A percentile compares a stretch with the other conserved stretches of the same genome.
phyloP scores from a whole-genome alignment of 2,329 filamentous ascomycete species.

The Claviceps africana region DNA sequence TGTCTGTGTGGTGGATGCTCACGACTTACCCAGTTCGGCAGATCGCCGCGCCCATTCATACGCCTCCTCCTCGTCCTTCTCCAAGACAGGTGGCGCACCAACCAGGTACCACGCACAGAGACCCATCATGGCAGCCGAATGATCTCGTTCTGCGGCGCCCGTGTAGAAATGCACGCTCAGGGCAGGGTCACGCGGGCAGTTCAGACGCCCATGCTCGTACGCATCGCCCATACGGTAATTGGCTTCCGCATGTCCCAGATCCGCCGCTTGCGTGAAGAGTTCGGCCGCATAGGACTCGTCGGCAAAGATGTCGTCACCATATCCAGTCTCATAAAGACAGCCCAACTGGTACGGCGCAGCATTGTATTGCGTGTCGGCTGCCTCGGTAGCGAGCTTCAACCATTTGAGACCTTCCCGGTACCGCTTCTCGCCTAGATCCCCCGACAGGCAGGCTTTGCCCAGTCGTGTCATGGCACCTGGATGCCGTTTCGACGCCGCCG shows the following conservation, averaged over 20 bases:
- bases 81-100: constrained; percentile 77
- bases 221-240: constrained; percentile 86
- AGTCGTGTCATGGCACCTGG: constrained; percentile 89
- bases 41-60: constrained; percentile 90
- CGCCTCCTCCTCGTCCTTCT: constrained; percentile 90
- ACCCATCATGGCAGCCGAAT: constrained; percentile 90
- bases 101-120: constrained; percentile 98
- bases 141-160: constrained; percentile 69
- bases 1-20: neutral
- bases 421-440: constrained; percentile 74
- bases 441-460: constrained; percentile 76
- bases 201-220: constrained; percentile 82
- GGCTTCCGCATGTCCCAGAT: constrained; percentile 77
- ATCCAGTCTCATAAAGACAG: constrained; percentile 80
- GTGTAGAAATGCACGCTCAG: constrained; percentile 97
- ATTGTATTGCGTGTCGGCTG: constrained; percentile 85
- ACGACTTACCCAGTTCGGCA: constrained; percentile 61
- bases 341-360: constrained; percentile 83
- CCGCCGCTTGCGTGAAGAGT: constrained; percentile 85
- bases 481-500: constrained; percentile 83
- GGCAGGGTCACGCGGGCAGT: constrained; percentile 79
- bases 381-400: constrained; percentile 85
- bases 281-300: constrained; percentile 86
- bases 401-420: constrained; percentile 91
- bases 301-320: constrained; percentile 83